Conservation (phyloP, 2,329 filamentous ascomycete species). For the Huntiella moniliformis region DNA sequence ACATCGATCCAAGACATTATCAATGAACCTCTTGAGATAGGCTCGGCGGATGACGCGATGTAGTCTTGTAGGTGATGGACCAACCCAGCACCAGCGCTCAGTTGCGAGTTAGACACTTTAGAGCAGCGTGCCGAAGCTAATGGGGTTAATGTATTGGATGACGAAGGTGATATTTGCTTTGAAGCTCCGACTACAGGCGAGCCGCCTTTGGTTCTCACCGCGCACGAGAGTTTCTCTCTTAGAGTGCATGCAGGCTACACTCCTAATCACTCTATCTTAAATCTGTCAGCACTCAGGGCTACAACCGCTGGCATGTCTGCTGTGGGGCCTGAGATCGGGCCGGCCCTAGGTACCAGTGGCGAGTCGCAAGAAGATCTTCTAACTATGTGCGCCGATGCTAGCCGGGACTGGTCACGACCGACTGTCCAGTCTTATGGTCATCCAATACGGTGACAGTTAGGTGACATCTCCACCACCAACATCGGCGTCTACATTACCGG, state of each 20-base stretch:
- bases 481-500: not conserved
- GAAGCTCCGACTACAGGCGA: slow-evolving; percentile 16
- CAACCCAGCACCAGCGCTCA: slow-evolving; percentile 3
- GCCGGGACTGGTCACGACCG: too few species aligned
- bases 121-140: not conserved
- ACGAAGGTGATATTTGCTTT: not conserved
- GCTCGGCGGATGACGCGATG: too few species aligned
- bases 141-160: not conserved
- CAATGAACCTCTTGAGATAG: too few species aligned
- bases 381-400: too few species aligned
- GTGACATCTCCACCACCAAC: not conserved
- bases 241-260: slow-evolving; percentile 46
- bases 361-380: too few species aligned
- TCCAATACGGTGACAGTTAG: not conserved
- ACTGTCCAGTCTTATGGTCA: not conserved
- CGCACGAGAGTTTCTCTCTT: slow-evolving; percentile 30
- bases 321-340: slow-evolving; percentile 7
- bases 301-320: slow-evolving; percentile 6
- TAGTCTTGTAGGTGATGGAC: too few species aligned
- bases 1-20: too few species aligned
- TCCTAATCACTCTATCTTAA: slow-evolving; percentile 38
- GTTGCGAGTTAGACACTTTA: not conserved
- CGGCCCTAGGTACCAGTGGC: slow-evolving; percentile 3
- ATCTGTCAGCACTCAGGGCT: slow-evolving; percentile 22
- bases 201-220: slow-evolving; percentile 28